Evolutionary conservation across 441 rosid species (phyloP).

Genomic region (Mallotus repandus): DNA sequence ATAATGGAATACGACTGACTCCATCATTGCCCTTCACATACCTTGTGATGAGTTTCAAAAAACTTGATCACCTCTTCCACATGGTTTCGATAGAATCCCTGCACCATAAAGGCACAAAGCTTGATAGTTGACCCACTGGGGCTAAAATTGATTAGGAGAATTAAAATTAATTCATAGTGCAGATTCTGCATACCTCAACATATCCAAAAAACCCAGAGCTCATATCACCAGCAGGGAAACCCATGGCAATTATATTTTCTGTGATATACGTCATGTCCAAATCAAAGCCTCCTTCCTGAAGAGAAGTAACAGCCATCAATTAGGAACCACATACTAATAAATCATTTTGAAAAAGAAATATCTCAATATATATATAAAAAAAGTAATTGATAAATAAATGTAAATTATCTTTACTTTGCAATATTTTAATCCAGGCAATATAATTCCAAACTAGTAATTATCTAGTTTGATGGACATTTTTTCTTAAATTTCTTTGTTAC

Average conservation of each 20-base stretch:
- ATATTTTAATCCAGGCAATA: slow-evolving; percentile 1
- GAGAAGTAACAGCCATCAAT: background rate
- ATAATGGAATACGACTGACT: background rate
- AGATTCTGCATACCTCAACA: slow-evolving; percentile 59
- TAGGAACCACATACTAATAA: background rate
- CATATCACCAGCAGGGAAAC: slow-evolving; percentile 97
- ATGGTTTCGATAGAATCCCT: slow-evolving; percentile 98
- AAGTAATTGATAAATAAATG: background rate
- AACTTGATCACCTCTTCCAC: slow-evolving; percentile 99
- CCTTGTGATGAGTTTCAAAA: slow-evolving; percentile 97
- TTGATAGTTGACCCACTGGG: slow-evolving; percentile 11
- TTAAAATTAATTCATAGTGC: slow-evolving; percentile 14
- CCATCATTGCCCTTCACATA: slow-evolving; percentile 17
- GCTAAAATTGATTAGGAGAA: slow-evolving; percentile 11
- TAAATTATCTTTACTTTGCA: background rate
- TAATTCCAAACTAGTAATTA: background rate
- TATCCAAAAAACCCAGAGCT: slow-evolving; percentile 96
- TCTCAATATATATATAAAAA: background rate
- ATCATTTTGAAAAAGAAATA: background rate
- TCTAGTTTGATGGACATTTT: background rate
- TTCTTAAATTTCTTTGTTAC: background rate
- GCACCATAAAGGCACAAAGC: slow-evolving; percentile 38
- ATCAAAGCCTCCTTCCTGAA: slow-evolving; percentile 95
- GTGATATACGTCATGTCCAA: slow-evolving; percentile 91
- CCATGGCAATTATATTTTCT: slow-evolving; percentile 95